Evolutionary conservation across 352 stramenopile species (phyloP).

Genomic region (Phytophthora sojae): DNA sequence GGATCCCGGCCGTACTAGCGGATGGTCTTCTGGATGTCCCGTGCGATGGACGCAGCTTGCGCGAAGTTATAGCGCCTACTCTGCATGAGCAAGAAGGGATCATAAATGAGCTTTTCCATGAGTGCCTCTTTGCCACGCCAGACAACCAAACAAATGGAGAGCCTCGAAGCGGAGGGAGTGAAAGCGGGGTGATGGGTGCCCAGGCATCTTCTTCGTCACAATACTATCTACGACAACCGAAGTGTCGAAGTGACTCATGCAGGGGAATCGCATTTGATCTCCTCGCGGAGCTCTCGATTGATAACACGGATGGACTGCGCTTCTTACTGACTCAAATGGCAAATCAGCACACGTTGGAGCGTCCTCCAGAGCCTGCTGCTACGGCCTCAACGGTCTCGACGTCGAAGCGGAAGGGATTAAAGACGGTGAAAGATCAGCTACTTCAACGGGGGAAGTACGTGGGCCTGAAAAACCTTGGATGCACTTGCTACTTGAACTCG

Average conservation of each 20-base stretch:
- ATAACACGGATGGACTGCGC: constrained; percentile 67
- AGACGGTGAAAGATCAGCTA: constrained; percentile 50
- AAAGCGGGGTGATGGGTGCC: constrained; percentile 13
- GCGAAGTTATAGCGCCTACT: constrained; percentile 53
- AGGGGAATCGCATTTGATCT: constrained; percentile 83
- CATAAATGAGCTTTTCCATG: constrained; percentile 73
- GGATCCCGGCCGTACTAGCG: constrained; percentile 62
- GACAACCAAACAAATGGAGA: constrained; percentile 36
- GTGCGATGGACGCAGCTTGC: constrained; percentile 54
- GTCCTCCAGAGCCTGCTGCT: constrained; percentile 41
- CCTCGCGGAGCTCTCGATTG: constrained; percentile 68
- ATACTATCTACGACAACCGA: constrained; percentile 83
- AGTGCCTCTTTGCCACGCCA: constrained; percentile 73
- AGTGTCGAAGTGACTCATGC: constrained; percentile 81
- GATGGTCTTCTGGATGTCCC: constrained; percentile 48
- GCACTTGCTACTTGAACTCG: constrained; percentile 97
- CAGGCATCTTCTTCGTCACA: constrained; percentile 54
- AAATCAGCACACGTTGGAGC: constrained; percentile 76
- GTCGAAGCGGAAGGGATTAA: constrained; percentile 63
- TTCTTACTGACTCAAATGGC: constrained; percentile 80
- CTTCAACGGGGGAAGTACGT: constrained; percentile 85
- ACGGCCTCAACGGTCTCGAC: constrained; percentile 32
- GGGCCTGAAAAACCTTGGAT: constrained; percentile 95
- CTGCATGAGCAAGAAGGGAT: constrained; percentile 69
- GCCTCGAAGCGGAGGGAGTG: constrained; percentile 17